phyloP scores from a whole-genome alignment of 495 filamentous ascomycete genomes.

The Rusavskia elegans region DNA sequence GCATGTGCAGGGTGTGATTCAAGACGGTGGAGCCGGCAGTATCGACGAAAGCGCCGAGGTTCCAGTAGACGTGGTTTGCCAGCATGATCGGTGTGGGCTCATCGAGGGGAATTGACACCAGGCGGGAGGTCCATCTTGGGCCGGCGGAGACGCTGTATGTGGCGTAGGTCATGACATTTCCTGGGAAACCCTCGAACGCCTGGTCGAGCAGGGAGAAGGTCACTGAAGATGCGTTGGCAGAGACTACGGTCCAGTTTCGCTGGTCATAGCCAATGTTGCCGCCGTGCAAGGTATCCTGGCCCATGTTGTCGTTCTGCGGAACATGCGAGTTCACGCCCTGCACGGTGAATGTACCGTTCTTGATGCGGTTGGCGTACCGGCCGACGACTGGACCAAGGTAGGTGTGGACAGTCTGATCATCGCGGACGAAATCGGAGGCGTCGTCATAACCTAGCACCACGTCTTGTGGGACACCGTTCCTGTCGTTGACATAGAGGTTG shows the following conservation, averaged over 20 bases:
- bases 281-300: slow-evolving; percentile 62
- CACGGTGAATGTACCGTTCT: slow-evolving; percentile 65
- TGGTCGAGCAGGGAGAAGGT: slow-evolving; percentile 69
- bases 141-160: slow-evolving; percentile 47
- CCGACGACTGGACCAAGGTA: slow-evolving; percentile 66
- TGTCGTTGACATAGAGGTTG: slow-evolving; percentile 59
- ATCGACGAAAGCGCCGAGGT: slow-evolving; percentile 63
- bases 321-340: slow-evolving; percentile 50
- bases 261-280: slow-evolving; percentile 69
- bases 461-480: slow-evolving; percentile 45
- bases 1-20: slow-evolving; percentile 59
- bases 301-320: slow-evolving; percentile 54
- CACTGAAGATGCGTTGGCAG: slow-evolving; percentile 47
- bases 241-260: slow-evolving; percentile 63
- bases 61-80: slow-evolving; percentile 74
- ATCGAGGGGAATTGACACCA: slow-evolving; percentile 55
- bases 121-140: slow-evolving; percentile 29
- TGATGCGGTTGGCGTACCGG: slow-evolving; percentile 76
- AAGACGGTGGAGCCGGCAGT: slow-evolving; percentile 43
- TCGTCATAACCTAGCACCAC: slow-evolving; percentile 70
- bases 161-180: slow-evolving; percentile 61
- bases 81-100: slow-evolving; percentile 75
- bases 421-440: slow-evolving; percentile 49
- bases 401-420: slow-evolving; percentile 49
- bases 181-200: slow-evolving; percentile 62